Base-by-base conservation (phyloP, 139 green algal species). In the Ostreobium quekettii region DNA sequence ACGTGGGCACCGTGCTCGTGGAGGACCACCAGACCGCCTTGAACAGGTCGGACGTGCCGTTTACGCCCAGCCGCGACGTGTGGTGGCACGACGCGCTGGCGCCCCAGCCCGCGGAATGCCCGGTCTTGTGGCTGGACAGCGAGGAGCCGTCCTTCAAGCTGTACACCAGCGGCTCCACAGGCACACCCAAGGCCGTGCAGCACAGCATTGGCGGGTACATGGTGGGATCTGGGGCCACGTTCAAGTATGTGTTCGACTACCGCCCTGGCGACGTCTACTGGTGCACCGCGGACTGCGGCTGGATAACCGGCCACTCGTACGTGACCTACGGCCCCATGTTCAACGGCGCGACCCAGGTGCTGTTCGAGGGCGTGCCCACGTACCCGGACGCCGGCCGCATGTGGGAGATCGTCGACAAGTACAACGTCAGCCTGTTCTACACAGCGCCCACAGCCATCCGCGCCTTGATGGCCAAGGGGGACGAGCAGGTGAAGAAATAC, bases 211-310 rank as follows among this genome's bases (percentile, higher is more conserved):
- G 82, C 31, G 88, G 90, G 42, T 95, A 92, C 84, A 95, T 97
- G 89, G 71, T 95, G 33, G 82, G 80, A 28, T 70, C 86, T 0
- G 72, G 70, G 29, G 78, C 80, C 42, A 95, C 87, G 42, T 83
- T 82, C 78, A 92, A 93, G 76, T 90, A 93, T 70, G 75, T 91
- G 15, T 93, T 96, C 66, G 83, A 93, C 70, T 70, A 91, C 70
- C 77, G 88, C 36, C 73, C 68, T 1, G 86, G 81, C 0, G 92
- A 97, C 74, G 76, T 97, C 2, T 98, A 90, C 79, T 97, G 90
- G 92, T 96, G 84, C 77, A 97, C 90, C 7, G 93, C 92, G 2
- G 92, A 97, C 80, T 96, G 92, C 76, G 94, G 94, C 29, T 99
- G 94, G 93, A 97, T 99, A 79, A 99, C 93, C 0, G 88, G 89